Evolutionary conservation across 1,284 basidiomycete species (phyloP).

Genomic region (Marasmius tenuissimus): DNA sequence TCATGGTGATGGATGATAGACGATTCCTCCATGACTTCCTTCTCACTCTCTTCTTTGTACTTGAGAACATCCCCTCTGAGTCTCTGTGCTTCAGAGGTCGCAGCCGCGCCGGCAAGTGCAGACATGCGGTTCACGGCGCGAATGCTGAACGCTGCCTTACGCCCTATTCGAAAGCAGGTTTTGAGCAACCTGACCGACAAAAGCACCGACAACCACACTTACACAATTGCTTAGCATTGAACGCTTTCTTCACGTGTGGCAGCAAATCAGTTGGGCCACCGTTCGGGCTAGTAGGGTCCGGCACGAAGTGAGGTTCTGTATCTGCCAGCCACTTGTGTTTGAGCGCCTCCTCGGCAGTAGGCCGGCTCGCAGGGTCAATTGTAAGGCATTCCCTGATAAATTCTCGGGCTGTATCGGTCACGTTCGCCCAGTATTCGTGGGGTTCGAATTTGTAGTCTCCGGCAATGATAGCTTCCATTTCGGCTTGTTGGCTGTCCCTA

Average conservation of each 20-base stretch:
- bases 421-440: slow-evolving; percentile 84
- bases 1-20: slow-evolving; percentile 12
- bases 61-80: slow-evolving; percentile 65
- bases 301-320: slow-evolving; percentile 68
- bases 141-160: slow-evolving; percentile 84
- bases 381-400: slow-evolving; percentile 86
- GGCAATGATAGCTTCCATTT: slow-evolving; percentile 91
- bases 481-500: slow-evolving; percentile 82
- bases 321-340: slow-evolving; percentile 82
- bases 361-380: slow-evolving; percentile 74
- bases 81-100: slow-evolving; percentile 44
- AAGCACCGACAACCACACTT: slow-evolving; percentile 30
- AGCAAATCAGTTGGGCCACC: slow-evolving; percentile 80
- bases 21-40: slow-evolving; percentile 24
- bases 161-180: slow-evolving; percentile 52
- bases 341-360: slow-evolving; percentile 74
- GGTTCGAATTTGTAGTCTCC: slow-evolving; percentile 87
- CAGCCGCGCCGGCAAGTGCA: slow-evolving; percentile 41
- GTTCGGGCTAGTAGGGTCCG: slow-evolving; percentile 52
- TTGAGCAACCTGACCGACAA: slow-evolving; percentile 4
- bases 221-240: slow-evolving; percentile 88
- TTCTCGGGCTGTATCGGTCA: slow-evolving; percentile 77
- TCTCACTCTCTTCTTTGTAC: slow-evolving; percentile 83
- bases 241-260: slow-evolving; percentile 85
- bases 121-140: slow-evolving; percentile 83